phyloP scores from a whole-genome alignment of 345 rosid genomes.

The Ceriops tagal region DNA sequence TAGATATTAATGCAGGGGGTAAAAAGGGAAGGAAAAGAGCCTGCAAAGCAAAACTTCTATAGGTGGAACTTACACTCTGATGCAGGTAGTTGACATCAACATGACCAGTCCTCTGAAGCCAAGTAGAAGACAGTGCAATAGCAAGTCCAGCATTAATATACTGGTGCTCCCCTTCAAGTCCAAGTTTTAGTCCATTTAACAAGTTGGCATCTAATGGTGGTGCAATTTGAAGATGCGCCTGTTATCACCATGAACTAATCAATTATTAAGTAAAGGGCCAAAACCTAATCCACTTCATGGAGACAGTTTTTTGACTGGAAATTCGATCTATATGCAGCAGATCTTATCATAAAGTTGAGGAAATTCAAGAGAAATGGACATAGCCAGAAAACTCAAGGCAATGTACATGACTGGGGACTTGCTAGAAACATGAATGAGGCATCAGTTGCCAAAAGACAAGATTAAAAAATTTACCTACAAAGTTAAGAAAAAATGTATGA shows the following conservation, averaged over 20 bases:
- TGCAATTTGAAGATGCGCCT: constrained; percentile 74
- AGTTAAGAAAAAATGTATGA: too few species aligned
- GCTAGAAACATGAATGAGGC: neutral
- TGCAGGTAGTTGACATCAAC: constrained; percentile 39
- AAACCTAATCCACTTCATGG: neutral
- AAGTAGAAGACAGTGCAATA: constrained; percentile 58
- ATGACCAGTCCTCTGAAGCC: constrained; percentile 86
- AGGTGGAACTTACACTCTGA: constrained; percentile 44
- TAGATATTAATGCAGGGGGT: neutral
- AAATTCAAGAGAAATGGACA: too few species aligned
- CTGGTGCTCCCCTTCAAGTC: constrained; percentile 94
- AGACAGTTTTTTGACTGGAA: too few species aligned
- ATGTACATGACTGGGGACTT: neutral
- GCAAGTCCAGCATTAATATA: constrained; percentile 90
- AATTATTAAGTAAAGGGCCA: neutral
- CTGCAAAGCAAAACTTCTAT: constrained; percentile 1
- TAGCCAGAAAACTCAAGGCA: neutral
- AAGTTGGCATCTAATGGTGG: constrained; percentile 55
- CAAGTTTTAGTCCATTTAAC: constrained; percentile 68
- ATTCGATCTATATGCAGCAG: too few species aligned
- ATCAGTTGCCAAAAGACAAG: neutral
- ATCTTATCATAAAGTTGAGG: too few species aligned
- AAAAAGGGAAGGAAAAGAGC: neutral
- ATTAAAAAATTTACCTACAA: neutral
- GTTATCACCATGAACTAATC: constrained; percentile 13